Base-by-base conservation (phyloP, 768 basidiomycete genomes). In the Pleurotus platypus region DNA sequence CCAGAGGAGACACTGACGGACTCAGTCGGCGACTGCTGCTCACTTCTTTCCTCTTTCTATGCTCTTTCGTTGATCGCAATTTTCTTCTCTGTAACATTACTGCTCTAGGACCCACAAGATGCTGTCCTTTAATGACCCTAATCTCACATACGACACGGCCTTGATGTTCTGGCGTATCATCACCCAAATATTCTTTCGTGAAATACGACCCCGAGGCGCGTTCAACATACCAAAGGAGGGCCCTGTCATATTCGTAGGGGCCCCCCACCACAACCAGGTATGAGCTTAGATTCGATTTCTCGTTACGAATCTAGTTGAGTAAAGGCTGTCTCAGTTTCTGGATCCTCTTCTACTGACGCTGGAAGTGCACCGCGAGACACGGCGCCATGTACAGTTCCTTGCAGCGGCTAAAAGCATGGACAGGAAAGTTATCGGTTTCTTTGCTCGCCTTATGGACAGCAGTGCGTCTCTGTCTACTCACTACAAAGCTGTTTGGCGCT, bases 181-280 rank as follows among this genome's bases (percentile, higher is more conserved):
- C 57, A 92, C 90, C 61, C 90, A 90, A 72, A 86, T 98, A 63
- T 98, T 98, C 80, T 98, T 98, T 77, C 79, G 96, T 62, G 96
- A 98, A 74, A 87, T 98, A 64, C 82, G 96, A 58, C 92, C 94
- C 3, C 79, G 96, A 70, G 92, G 96, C 50, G 90, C 94, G 35
- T 98, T 90, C 81, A 92, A 97, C 69, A 92, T 98, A 58, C 96
- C 96, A 22, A 80, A 80, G 57, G 82, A 91, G 57, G 96, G 94
- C 0, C 91, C 96, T 2, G 84, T 96, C 55, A 92, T 98, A 61
- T 94, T 97, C 70, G 93, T 93, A 49, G 93, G 82, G 43, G 95
- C 92, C 8, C 94, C 94, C 42, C 94, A 98, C 70, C 85, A 87
- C 66, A 97, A 97, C 70, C 92, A 94, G 75, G 92, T 87, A 65